These are phyloP conservation scores for Tilletia caries DNA, from an alignment of 1,284 basidiomycete genomes.

Conservation along the genomic window DNA sequence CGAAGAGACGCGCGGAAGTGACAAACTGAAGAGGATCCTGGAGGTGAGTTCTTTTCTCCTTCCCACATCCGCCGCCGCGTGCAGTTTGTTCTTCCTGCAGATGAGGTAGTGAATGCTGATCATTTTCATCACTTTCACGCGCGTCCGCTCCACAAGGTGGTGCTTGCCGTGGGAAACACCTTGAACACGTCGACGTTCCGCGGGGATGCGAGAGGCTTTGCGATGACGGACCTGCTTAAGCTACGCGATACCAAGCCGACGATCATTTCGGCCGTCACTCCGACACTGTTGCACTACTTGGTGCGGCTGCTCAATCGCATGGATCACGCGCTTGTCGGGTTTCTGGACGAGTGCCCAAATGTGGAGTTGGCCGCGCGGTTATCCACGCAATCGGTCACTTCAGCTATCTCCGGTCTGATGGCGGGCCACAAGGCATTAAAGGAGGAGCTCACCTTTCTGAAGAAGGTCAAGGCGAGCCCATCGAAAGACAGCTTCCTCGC, in stretches of 20 bases:
- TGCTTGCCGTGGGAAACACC: constrained; percentile 74
- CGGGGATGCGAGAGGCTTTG: constrained; percentile 78
- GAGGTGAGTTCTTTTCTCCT: constrained; percentile 56
- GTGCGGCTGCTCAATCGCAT: constrained; percentile 69
- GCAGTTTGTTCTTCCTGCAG: background rate
- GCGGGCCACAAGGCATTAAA: constrained; percentile 27
- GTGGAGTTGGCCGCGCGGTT: constrained; percentile 66
- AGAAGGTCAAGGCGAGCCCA: constrained; percentile 28
- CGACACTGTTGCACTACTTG: constrained; percentile 81
- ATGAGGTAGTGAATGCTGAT: background rate
- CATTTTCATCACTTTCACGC: background rate
- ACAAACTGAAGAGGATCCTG: constrained; percentile 68
- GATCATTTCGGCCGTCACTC: constrained; percentile 67
- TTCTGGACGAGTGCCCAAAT: constrained; percentile 75
- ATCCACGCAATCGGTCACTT: constrained; percentile 30
- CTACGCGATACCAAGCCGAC: constrained; percentile 78
- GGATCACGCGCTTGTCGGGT: constrained; percentile 67
- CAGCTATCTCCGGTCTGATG: constrained; percentile 27
- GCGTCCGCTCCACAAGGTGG: constrained; percentile 43
- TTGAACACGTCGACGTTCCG: constrained; percentile 78
- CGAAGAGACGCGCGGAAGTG: constrained; percentile 68
- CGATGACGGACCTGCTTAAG: constrained; percentile 75
- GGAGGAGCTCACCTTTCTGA: constrained; percentile 28
- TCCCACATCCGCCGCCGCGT: background rate
- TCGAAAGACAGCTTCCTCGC: constrained; percentile 32